phyloP scores from a whole-genome alignment of 139 green algal genomes.

The Picochlorum sp. region DNA sequence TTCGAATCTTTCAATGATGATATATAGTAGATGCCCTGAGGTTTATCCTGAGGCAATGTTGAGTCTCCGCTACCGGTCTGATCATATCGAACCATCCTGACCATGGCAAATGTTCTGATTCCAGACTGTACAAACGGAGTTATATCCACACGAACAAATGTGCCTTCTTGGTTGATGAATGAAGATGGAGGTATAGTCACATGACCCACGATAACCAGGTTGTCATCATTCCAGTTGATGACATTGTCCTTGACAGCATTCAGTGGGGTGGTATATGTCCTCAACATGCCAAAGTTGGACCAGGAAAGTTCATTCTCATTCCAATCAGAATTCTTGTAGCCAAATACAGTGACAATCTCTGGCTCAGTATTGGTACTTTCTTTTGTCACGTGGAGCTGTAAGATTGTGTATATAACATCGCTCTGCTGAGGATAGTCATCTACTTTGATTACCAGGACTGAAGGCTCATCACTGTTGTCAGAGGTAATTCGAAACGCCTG shows the following conservation, averaged over 20 bases:
- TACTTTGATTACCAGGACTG: neutral
- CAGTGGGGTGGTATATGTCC: neutral
- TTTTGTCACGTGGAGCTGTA: neutral
- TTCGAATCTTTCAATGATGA: neutral
- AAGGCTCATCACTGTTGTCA: neutral
- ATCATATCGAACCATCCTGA: neutral
- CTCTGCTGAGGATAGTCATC: neutral
- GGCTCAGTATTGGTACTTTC: neutral
- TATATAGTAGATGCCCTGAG: neutral
- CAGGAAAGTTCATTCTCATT: neutral
- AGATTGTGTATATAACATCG: neutral
- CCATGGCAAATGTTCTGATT: neutral
- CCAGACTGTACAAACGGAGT: neutral
- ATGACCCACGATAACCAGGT: conserved; percentile 1
- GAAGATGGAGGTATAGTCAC: neutral
- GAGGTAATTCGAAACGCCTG: neutral
- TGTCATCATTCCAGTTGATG: neutral
- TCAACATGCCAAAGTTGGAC: neutral
- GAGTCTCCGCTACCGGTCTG: neutral
- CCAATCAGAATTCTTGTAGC: neutral
- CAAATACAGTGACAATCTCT: neutral
- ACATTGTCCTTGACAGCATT: neutral
- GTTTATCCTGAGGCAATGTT: neutral
- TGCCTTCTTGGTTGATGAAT: neutral
- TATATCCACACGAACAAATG: neutral